phyloP scores from a whole-genome alignment of 495 filamentous ascomycete genomes.

The Lophiostoma macrostomum region DNA sequence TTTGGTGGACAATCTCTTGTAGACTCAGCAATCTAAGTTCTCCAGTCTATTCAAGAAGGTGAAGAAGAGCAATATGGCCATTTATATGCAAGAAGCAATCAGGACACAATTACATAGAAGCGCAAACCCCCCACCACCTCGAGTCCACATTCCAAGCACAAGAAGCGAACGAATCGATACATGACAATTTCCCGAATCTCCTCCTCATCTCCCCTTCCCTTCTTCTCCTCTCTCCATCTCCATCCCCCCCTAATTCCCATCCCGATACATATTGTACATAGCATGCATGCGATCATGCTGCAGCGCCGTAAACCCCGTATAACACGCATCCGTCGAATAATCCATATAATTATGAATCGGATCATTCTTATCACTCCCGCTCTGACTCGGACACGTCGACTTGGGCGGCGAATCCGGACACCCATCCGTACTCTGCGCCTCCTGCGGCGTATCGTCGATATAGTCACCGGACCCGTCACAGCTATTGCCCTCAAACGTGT shows the following conservation, averaged over 20 bases:
- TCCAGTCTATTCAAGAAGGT: no score
- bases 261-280: conserved; percentile 39
- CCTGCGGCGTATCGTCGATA: conserved; percentile 57
- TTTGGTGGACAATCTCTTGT: no score
- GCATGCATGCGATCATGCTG: conserved; percentile 36
- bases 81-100: no score
- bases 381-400: conserved; percentile 50
- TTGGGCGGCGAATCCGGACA: conserved; percentile 52
- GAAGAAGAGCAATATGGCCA: no score
- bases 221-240: no score
- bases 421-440: conserved; percentile 52
- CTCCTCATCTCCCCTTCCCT: no score
- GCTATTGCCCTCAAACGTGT: conserved; percentile 62
- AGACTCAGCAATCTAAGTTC: no score
- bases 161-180: no score
- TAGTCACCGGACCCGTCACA: conserved; percentile 55
- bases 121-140: no score
- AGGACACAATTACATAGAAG: no score
- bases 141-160: no score
- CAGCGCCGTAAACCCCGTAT: conserved; percentile 34
- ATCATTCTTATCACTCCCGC: conserved; percentile 45
- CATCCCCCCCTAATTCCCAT: conserved; percentile 25
- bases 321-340: conserved; percentile 55
- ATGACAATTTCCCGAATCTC: conserved; percentile 1
- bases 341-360: conserved; percentile 68